Evolutionary conservation across 2,329 filamentous ascomycete species (phyloP), one percentile per base, ranked within the genome.

Genomic region (Intubia oerlemansii): DNA sequence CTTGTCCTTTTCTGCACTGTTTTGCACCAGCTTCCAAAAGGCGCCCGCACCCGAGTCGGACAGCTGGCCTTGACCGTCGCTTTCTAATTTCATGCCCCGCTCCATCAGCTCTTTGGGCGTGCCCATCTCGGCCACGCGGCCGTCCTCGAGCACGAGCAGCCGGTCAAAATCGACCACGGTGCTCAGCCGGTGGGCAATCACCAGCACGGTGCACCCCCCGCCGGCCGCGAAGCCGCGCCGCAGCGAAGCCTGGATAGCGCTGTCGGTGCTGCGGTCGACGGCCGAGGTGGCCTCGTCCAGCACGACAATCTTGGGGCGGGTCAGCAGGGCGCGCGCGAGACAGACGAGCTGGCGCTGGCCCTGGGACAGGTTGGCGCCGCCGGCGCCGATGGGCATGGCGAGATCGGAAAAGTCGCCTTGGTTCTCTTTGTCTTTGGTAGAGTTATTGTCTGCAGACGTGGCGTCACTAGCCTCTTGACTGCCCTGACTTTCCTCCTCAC

Each of bases 251-350:
- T 71, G 64, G 46, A 72, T 65, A 16, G 55, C 49, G 20, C 54
- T 49, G 37, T 72, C 67, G 3, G 66, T 70, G 29, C 54, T 54
- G 10, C 51, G 47, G 39, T 73, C 68, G 4, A 68, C 59, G 0
- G 62, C 59, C 8, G 53, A 49, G 6, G 51, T 55, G 5, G 51
- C 51, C 35, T 54, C 52, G 32, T 54, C 52, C 20, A 54, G 40
- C 10, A 57, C 44, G 0, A 58, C 41, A 12, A 59, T 45, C 37
- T 52, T 51, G 14, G 50, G 47, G 12, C 45, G 44, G 4, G 44
- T 41, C 33, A 60, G 42, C 4, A 62, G 40, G 0, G 57, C 51
- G 5, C 59, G 48, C 0, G 57, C 57, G 2, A 64, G 42, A 28
- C 51, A 54, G 24, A 62, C 51, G 2, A 63, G 49, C 41, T 62